A percentile compares a stretch with the other conserved stretches of the same genome.
Conservation (phyloP, 2,329 filamentous ascomycete genomes). For the Ophiognomonia clavigignenti-juglandacearum region DNA sequence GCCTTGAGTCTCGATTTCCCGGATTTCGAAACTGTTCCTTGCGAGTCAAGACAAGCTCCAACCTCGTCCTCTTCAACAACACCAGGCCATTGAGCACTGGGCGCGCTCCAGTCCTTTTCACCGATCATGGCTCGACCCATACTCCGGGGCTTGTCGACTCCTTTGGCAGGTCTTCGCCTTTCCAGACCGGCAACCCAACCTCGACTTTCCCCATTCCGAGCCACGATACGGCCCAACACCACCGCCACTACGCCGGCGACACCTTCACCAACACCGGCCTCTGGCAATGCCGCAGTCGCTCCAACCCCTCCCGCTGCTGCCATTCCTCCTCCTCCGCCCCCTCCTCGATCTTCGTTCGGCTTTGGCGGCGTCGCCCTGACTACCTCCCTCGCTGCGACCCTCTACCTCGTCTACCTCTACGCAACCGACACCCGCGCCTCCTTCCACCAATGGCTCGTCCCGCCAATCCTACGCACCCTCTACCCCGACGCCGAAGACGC, state of each 20-base stretch:
- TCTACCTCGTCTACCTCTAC: slow-evolving; percentile 58
- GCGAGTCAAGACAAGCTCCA: slow-evolving; percentile 1
- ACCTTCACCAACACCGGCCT: not conserved
- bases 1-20: not conserved
- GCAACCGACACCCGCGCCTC: slow-evolving; percentile 70
- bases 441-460: slow-evolving; percentile 62
- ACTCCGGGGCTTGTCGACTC: slow-evolving; percentile 22
- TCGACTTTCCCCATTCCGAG: slow-evolving; percentile 6
- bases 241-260: slow-evolving; percentile 12
- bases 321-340: slow-evolving; percentile 18
- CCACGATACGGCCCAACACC: slow-evolving; percentile 20
- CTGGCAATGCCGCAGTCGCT: not conserved
- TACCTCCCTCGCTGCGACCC: slow-evolving; percentile 34
- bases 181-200: slow-evolving; percentile 12
- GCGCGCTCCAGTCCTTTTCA: slow-evolving; percentile 20
- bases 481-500: slow-evolving; percentile 83
- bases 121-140: slow-evolving; percentile 27
- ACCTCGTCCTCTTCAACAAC: slow-evolving; percentile 8
- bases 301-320: slow-evolving; percentile 16
- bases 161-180: slow-evolving; percentile 18
- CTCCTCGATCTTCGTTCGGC: slow-evolving; percentile 2
- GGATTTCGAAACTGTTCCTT: not conserved
- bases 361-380: slow-evolving; percentile 30
- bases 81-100: slow-evolving; percentile 30
- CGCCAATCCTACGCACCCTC: slow-evolving; percentile 59